Base-by-base conservation (phyloP, 345 rosid species). In the Bruguiera sexangula region DNA sequence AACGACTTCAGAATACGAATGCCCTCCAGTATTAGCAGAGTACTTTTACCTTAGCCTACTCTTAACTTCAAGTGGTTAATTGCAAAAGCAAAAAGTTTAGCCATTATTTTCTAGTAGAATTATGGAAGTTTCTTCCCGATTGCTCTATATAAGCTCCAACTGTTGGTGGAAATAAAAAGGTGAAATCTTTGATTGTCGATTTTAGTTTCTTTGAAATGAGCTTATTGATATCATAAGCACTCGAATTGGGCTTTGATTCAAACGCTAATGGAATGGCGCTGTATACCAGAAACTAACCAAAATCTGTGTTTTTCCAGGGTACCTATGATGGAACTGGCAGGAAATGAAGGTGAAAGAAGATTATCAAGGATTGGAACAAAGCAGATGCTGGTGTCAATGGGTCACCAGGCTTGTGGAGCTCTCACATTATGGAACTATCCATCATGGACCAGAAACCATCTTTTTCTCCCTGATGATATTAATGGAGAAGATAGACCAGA, bases 391-490 rank as follows among this genome's bases (percentile, higher is more conserved):
- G 87, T 88, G 1, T 88, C 92, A 59, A 85, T 88, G 92, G 92
- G 92, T 19, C 88, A 87, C 53, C 92, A 87, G 71, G 88, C 89
- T 43, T 32, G 83, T 46, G 92, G 89, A 0, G 88, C 85, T 3
- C 66, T 87, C 18, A 80, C 79, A 63, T 83, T 85, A 2, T 82
- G 83, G 85, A 88, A 85, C 36, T 88, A 88, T 79, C 92, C 92
- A 22, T 6, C 3, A 11, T 88, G 85, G 85, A 66, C 84, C 1
- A 77, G 85, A n/a, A 75, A 84, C 65, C 64, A 8, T 37, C 11
- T 37, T 37, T 37, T 84, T 18, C 43, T 81, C 4, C 39, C 84
- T 3, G 84, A 85, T 1, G 81, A 85, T 24, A 5, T 36, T 24
- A 77, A 79, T 60, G 92, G 88, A 24, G 69, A 62, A 18, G 88